Evolutionary conservation across 495 filamentous ascomycete genomes (phyloP), one percentile per base, ranked within the genome.

Genomic region (Lepraria neglecta): DNA sequence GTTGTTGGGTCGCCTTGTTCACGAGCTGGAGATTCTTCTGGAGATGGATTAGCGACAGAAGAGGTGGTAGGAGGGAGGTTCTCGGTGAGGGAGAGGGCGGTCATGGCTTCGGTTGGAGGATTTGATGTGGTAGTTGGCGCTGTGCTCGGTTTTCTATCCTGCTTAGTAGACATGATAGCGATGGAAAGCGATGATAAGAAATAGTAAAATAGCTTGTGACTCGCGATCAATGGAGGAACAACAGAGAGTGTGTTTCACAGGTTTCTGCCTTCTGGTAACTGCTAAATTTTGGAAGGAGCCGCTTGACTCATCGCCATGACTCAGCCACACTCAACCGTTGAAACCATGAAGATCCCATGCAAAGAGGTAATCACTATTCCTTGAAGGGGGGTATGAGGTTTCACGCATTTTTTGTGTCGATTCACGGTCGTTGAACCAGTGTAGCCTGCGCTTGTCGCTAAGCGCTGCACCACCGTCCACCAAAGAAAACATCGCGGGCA

Each of bases 1-100:
- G 55, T 61, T 31, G 63, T 64, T 24, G 65, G 55, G 1, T 48
- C n/a, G n/a, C 24, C 45, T 48, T 3, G 10, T 42, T 27, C 31
- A 27, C 6, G 4, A 2, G 11, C 21, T 27, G 6, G 17, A 21
- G 1, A 10, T 2, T 7, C 7, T 38, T 38, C 35, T 38, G 35
- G 7, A 10, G 7, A 10, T 12, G 9, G 9, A 10, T 12, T 38
- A 11, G 35, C 35, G 12, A 7, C 12, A 14, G 28, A 14, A 6
- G 21, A 3, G 19, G 30, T 38, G 17, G 31, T 19, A 14, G 28
- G 33, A 2, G 33, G 4, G 2, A n/a, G 0, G 17, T 30, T 31
- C 7, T 28, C 12, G 27, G 50, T n/a, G 50, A 52, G 24, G 50
- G 50, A 35, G 28, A 53, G 50, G 30, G 50, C 2, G 50, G 30